A percentile compares a stretch with the other conserved stretches of the same genome.
phyloP scores from a whole-genome alignment of 2,329 filamentous ascomycete genomes.

The Botrytis pseudocinerea region DNA sequence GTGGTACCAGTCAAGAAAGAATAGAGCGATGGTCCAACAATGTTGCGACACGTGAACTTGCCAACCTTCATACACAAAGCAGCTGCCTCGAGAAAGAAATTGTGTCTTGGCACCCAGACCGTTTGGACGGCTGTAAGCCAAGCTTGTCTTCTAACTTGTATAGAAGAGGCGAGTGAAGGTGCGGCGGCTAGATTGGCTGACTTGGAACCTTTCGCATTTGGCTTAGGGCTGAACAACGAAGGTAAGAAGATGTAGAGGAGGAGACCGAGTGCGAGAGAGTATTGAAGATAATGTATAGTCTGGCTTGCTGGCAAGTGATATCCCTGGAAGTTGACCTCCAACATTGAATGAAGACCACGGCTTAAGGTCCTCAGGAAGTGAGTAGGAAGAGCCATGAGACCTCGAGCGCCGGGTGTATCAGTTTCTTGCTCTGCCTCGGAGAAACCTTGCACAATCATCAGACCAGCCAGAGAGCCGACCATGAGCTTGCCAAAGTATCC shows the following conservation, averaged over 20 bases:
- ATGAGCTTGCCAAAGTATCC: constrained; percentile 72
- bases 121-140: constrained; percentile 94
- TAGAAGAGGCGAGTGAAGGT: constrained; percentile 76
- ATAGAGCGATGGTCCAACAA: constrained; percentile 76
- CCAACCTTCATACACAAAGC: constrained; percentile 77
- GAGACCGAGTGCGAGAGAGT: constrained; percentile 54
- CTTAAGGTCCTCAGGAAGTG: constrained; percentile 55
- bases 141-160: constrained; percentile 81
- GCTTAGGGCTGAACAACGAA: constrained; percentile 48
- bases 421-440: constrained; percentile 61
- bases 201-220: constrained; percentile 54
- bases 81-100: constrained; percentile 80
- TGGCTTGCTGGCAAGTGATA: constrained; percentile 50
- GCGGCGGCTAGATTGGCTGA: constrained; percentile 52
- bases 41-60: constrained; percentile 77
- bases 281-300: constrained; percentile 53
- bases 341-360: constrained; percentile 45
- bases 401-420: constrained; percentile 64
- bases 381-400: constrained; percentile 64
- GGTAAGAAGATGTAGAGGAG: constrained; percentile 58
- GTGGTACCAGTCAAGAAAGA: constrained; percentile 77
- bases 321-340: constrained; percentile 54
- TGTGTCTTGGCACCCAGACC: constrained; percentile 86
- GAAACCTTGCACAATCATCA: constrained; percentile 88
- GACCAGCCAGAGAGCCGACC: constrained; percentile 85